phyloP scores from a whole-genome alignment of 2,329 filamentous ascomycete species.

The Alternaria solani region DNA sequence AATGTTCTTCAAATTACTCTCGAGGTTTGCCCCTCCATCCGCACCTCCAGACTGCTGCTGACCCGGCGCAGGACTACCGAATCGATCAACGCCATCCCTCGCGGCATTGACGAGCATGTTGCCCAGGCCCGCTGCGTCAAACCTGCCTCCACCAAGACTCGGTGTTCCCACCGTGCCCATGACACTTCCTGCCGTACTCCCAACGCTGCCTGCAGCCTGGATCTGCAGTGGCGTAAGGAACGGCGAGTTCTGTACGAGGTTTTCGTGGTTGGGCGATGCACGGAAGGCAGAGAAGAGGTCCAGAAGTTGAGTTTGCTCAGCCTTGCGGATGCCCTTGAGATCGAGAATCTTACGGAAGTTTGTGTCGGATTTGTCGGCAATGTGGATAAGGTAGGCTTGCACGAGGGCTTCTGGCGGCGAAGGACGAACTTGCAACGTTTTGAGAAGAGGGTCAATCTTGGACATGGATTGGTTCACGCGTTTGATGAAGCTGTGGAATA shows the following conservation, averaged over 20 bases:
- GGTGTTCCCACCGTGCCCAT: conserved; percentile 50
- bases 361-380: conserved; percentile 88
- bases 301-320: conserved; percentile 81
- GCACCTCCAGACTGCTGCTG: conserved; percentile 39
- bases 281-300: conserved; percentile 93
- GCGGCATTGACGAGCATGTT: conserved; percentile 89
- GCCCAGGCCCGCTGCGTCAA: conserved; percentile 83
- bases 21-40: conserved; percentile 70
- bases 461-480: conserved; percentile 84
- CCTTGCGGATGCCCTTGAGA: conserved; percentile 85
- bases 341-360: conserved; percentile 98
- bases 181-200: conserved; percentile 51
- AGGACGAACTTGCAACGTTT: conserved; percentile 92
- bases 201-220: conserved; percentile 47
- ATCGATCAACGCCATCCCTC: conserved; percentile 79
- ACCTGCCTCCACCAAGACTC: conserved; percentile 57
- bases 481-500: conserved; percentile 73
- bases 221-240: conserved; percentile 51
- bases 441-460: conserved; percentile 89
- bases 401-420: conserved; percentile 92
- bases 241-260: conserved; percentile 59
- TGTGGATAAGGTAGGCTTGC: conserved; percentile 96
- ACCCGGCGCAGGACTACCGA: conserved; percentile 64
- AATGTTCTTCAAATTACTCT: conserved; percentile 94
- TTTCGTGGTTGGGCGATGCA: conserved; percentile 69